These are phyloP conservation scores for Starmerella cellae DNA, from an alignment of 805 yeast species.

Conservation along the genomic window DNA sequence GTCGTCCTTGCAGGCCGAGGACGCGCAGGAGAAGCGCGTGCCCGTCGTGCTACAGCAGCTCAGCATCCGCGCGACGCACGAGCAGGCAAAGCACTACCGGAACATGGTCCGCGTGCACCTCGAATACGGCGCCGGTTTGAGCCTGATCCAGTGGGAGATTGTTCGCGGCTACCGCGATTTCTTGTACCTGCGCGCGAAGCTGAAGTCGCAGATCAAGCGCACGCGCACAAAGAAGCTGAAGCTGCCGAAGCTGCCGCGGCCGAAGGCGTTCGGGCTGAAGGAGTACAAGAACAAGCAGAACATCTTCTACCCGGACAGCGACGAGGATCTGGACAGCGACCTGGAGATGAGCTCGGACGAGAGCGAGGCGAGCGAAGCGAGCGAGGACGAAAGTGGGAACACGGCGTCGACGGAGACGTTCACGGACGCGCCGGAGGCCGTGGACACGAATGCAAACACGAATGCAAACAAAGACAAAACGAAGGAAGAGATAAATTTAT, in stretches of 20 bases:
- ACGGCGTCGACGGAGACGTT: too few relatives aligned
- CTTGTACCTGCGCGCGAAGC: constrained; percentile 51
- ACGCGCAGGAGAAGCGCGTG: constrained; percentile 46
- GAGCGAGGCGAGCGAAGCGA: not conserved
- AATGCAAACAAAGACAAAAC: too few relatives aligned
- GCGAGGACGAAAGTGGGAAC: not conserved
- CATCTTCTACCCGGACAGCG: not conserved
- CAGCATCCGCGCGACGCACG: constrained; percentile 42
- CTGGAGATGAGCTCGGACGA: constrained; percentile 2
- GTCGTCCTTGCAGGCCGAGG: constrained; percentile 62
- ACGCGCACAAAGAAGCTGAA: constrained; percentile 23
- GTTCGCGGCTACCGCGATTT: constrained; percentile 61
- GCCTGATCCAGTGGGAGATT: constrained; percentile 67
- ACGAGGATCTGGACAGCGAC: constrained; percentile 1
- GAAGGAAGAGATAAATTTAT: too few relatives aligned
- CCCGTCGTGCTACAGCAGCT: constrained; percentile 68
- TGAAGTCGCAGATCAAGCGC: constrained; percentile 24
- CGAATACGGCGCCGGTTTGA: constrained; percentile 81
- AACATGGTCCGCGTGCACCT: constrained; percentile 50
- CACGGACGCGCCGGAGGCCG: too few relatives aligned
- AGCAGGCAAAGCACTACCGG: constrained; percentile 32
- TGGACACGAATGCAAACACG: too few relatives aligned
- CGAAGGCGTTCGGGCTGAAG: constrained; percentile 16
- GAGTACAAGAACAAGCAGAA: constrained; percentile 1
- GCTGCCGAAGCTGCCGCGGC: constrained; percentile 34